These are phyloP conservation scores for Neonectria magnoliae DNA, from an alignment of 2,329 filamentous ascomycete species.

Conservation along the genomic window DNA sequence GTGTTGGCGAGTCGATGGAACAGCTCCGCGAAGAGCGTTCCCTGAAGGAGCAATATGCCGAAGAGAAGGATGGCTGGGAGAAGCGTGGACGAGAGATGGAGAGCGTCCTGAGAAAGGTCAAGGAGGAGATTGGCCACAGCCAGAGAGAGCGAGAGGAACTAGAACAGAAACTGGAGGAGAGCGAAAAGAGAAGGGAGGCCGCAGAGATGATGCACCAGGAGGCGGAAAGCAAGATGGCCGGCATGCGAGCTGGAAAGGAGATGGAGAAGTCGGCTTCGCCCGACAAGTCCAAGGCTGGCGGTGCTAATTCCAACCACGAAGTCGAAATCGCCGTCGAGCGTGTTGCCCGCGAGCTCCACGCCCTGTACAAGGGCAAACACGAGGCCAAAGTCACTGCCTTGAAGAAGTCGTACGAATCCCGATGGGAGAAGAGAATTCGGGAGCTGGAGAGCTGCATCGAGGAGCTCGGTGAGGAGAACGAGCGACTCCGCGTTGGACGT, in stretches of 20 bases:
- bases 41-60: constrained; percentile 74
- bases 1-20: constrained; percentile 87
- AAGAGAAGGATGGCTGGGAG: constrained; percentile 86
- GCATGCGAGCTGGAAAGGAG: constrained; percentile 72
- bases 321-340: constrained; percentile 89
- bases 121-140: constrained; percentile 80
- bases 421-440: constrained; percentile 88
- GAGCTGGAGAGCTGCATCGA: constrained; percentile 80
- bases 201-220: constrained; percentile 81
- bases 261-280: constrained; percentile 50
- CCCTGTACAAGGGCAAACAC: constrained; percentile 96
- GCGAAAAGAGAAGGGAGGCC: constrained; percentile 77
- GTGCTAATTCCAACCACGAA: constrained; percentile 59
- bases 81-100: constrained; percentile 88
- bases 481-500: constrained; percentile 72
- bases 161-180: constrained; percentile 78
- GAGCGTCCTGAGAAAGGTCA: constrained; percentile 78
- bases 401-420: constrained; percentile 83
- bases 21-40: constrained; percentile 80
- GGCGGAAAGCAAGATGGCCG: constrained; percentile 79
- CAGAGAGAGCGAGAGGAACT: constrained; percentile 86
- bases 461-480: constrained; percentile 77
- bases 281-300: constrained; percentile 50
- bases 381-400: constrained; percentile 94
- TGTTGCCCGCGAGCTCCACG: constrained; percentile 92